These are phyloP conservation scores for Rhodotorula sp. DNA, from an alignment of 1,284 basidiomycete genomes.

Conservation along the genomic window DNA sequence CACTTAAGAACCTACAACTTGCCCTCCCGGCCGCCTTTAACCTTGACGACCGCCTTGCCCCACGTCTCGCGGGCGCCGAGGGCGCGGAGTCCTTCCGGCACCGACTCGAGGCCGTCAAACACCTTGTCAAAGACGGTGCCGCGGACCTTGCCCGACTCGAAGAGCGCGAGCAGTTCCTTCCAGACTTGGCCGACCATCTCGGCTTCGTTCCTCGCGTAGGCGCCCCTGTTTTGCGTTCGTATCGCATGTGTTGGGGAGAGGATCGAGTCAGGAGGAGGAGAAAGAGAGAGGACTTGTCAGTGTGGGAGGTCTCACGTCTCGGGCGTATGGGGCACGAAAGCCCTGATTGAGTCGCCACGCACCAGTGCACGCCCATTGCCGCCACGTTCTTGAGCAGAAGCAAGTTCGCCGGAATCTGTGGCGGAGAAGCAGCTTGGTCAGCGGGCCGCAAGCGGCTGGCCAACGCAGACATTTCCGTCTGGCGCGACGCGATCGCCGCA, in stretches of 20 bases:
- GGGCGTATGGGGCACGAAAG: too few relatives aligned
- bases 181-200: constrained; percentile 67
- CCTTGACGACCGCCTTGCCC: constrained; percentile 79
- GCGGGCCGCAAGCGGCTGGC: too few relatives aligned
- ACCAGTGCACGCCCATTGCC: constrained; percentile 80
- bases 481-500: too few relatives aligned
- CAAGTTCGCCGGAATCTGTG: constrained; percentile 77
- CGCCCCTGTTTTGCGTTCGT: constrained; percentile 24
- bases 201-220: constrained; percentile 63
- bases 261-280: too few relatives aligned
- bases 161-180: constrained; percentile 68
- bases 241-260: neutral
- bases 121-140: constrained; percentile 72
- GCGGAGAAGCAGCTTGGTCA: neutral
- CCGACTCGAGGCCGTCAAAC: constrained; percentile 67
- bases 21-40: constrained; percentile 50
- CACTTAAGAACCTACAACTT: too few relatives aligned
- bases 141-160: constrained; percentile 64
- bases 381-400: constrained; percentile 83
- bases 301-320: too few relatives aligned
- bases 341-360: neutral
- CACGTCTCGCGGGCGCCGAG: constrained; percentile 76
- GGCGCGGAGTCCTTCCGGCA: constrained; percentile 58
- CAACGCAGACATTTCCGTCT: too few relatives aligned
- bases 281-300: too few relatives aligned